These are phyloP conservation scores for Malassezia pachydermatis DNA, from an alignment of 1,284 basidiomycete genomes.

Conservation along the genomic window DNA sequence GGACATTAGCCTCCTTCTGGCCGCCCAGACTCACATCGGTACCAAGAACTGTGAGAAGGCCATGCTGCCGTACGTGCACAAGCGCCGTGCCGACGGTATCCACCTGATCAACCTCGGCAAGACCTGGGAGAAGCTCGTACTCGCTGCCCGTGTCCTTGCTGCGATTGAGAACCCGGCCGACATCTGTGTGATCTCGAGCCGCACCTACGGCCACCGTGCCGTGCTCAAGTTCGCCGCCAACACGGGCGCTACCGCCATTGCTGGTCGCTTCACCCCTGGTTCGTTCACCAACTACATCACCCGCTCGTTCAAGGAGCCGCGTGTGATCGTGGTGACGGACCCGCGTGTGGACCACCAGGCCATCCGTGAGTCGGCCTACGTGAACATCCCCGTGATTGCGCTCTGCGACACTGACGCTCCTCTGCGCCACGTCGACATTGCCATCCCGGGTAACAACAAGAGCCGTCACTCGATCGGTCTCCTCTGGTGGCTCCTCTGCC, in stretches of 20 bases:
- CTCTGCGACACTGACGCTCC: conserved; percentile 97
- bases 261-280: conserved; percentile 97
- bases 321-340: conserved; percentile 94
- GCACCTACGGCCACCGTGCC: conserved; percentile 96
- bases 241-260: conserved; percentile 96
- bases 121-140: conserved; percentile 90
- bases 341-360: conserved; percentile 99
- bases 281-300: conserved; percentile 97
- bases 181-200: conserved; percentile 92
- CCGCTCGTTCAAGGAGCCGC: conserved; percentile 98
- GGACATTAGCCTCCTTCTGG: conserved; percentile 86
- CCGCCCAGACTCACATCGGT: conserved; percentile 83
- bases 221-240: conserved; percentile 96
- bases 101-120: conserved; percentile 96
- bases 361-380: conserved; percentile 97
- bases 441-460: conserved; percentile 99
- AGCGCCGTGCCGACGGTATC: conserved; percentile 87
- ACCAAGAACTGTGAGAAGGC: conserved; percentile 95
- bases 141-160: conserved; percentile 47
- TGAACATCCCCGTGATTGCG: conserved; percentile 99
- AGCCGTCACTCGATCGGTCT: conserved; percentile 91
- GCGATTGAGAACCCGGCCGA: conserved; percentile 91
- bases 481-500: conserved; percentile 96
- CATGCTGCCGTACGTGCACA: conserved; percentile 97
- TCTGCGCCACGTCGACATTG: conserved; percentile 92